These are phyloP conservation scores for Danielia reshetovae DNA, from an alignment of 805 yeast species.

Conservation along the genomic window DNA sequence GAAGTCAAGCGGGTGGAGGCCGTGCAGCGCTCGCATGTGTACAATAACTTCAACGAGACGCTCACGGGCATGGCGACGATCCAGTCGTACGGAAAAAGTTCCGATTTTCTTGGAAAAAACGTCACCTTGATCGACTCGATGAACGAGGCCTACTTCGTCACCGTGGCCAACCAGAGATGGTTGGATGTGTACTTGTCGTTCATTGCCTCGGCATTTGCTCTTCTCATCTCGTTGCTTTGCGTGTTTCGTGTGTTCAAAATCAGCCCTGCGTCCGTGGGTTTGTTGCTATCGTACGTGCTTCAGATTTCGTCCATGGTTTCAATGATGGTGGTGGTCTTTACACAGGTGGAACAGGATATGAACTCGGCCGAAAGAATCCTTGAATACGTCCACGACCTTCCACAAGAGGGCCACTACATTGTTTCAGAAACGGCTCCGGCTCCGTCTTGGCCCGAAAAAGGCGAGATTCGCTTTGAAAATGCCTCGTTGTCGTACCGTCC, in stretches of 20 bases:
- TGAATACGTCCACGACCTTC: conserved; percentile 17
- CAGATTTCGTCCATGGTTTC: conserved; percentile 4
- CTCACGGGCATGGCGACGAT: conserved; percentile 9
- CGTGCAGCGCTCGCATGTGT: conserved; percentile 8
- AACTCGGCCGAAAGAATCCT: conserved; percentile 10
- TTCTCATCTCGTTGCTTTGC: conserved; percentile 12
- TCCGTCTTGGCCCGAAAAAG: conserved; percentile 12
- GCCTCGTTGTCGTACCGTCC: conserved; percentile 27
- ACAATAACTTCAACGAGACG: conserved; percentile 8
- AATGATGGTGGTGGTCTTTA: conserved; percentile 3
- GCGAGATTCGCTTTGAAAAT: conserved; percentile 12
- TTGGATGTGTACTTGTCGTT: conserved; percentile 2
- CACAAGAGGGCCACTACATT: conserved; percentile 20
- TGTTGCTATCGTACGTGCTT: conserved; percentile 7
- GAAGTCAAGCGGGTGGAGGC: conserved; percentile 11
- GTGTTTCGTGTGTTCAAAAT: conserved; percentile 17
- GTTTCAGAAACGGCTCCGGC: conserved; percentile 26
- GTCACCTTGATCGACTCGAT: conserved; percentile 2
- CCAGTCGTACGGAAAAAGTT: conserved; percentile 2
- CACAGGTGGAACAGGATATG: conserved; percentile 9
- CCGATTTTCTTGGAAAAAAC: conserved; percentile 2
- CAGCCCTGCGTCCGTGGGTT: conserved; percentile 11
- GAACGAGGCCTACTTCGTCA: conserved; percentile 10
- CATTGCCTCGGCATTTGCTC: conserved; percentile 4
- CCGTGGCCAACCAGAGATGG: conserved; percentile 8